Conservation (phyloP, 192 early-diverging fungal species). For the Umbelopsis ramanniana region DNA sequence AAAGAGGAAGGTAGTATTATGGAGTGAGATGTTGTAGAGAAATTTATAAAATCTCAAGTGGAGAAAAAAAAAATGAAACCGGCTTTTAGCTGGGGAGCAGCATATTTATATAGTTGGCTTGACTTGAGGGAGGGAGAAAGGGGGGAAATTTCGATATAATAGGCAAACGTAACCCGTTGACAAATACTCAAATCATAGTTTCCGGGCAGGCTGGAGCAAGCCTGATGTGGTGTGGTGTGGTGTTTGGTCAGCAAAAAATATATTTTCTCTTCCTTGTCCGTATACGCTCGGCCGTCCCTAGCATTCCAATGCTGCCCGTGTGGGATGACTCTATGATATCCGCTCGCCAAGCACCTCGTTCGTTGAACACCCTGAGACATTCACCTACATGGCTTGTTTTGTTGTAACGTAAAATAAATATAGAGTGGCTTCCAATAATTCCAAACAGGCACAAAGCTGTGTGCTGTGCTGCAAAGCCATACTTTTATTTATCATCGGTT, state of each 20-base stretch:
- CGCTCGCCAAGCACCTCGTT: too few species aligned
- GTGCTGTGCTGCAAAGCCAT: neutral
- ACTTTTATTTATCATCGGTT: neutral
- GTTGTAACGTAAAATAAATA: neutral
- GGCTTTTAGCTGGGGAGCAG: neutral
- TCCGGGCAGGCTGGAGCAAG: slow-evolving; percentile 1
- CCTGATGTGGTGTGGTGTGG: slow-evolving; percentile 8
- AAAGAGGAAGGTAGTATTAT: neutral
- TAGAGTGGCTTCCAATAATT: neutral
- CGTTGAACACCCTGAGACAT: neutral
- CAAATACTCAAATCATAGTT: slow-evolving; percentile 10
- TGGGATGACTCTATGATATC: too few species aligned
- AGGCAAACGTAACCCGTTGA: neutral
- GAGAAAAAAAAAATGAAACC: neutral
- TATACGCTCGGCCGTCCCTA: too few species aligned
- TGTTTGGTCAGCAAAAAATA: slow-evolving; percentile 16
- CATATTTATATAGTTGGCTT: slow-evolving; percentile 2
- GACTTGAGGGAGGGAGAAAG: neutral
- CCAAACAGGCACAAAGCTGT: neutral
- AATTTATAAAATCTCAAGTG: neutral
- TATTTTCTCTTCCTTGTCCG: neutral
- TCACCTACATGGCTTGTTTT: neutral
- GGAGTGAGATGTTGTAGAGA: neutral
- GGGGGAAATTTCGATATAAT: slow-evolving; percentile 1
- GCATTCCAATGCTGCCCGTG: too few species aligned